Base-by-base conservation (phyloP, 2,329 filamentous ascomycete species). In the Chaetomium sp. region DNA sequence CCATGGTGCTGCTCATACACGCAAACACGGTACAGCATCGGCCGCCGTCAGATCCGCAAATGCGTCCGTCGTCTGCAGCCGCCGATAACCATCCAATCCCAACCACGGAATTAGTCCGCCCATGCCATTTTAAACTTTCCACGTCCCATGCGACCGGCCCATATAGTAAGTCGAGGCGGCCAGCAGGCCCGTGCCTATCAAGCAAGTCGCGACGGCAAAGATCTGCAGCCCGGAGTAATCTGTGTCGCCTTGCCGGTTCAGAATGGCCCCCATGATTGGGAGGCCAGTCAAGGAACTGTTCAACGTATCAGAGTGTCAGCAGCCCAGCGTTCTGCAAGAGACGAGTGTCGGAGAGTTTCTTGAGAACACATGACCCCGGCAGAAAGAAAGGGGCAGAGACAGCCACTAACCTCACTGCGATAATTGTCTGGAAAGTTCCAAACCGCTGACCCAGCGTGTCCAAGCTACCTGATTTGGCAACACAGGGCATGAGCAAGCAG, bases 201-300 rank as follows among this genome's bases (percentile, higher is more conserved):
- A 33, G 44, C 44, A 46, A 12, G 6, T 46, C 27, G 32, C 44
- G 10, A 33, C 44, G 6, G 44, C 44, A 34, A 46, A 46, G 14
- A 46, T 9, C 27, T 46, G 44, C 32, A 46, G 44, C 44, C 44
- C 44, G 9, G 44, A 46, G 32, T 46, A 46, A 34, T 46, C 44
- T 3, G 44, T 46, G 11, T 46, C 44, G 44, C 44, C 44, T 46
- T 46, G 44, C 19, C 44, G 44, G 44, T 46, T 46, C 27, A 46
- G 44, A 32, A 46, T 35, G 44, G 44, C 44, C n/a, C 44, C 44
- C 44, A 46, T 46, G 44, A 46, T 46, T 46, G 44, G 44, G 27
- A 46, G 44, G 32, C 44, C 44, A 46, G 44, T 46, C 10, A 46
- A 35, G 44, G 32, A 46, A n/a, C 44, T 46, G 7, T 42, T n/a